Percentiles rank a stretch among this genome's conserved stretches.
Evolutionary conservation across 768 basidiomycete genomes (phyloP).

Genomic region (Xanthoconium stramineum): DNA sequence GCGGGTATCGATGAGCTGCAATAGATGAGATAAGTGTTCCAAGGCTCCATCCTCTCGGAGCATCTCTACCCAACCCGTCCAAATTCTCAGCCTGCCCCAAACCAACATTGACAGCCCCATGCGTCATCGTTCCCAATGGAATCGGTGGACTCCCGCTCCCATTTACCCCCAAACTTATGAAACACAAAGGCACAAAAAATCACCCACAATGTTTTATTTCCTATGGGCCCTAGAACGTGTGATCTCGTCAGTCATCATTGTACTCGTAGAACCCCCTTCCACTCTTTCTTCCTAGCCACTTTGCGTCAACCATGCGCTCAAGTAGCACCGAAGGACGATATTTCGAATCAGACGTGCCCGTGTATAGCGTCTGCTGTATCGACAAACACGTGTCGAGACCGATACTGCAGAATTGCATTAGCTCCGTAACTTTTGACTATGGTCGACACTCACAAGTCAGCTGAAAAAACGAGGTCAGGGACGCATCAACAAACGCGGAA

Average conservation of each 20-base stretch:
- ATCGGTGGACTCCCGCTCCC: neutral
- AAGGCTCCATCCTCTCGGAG: neutral
- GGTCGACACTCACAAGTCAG: slow-evolving; percentile 29
- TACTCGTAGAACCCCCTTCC: slow-evolving; percentile 97
- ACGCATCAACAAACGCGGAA: neutral
- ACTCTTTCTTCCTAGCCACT: slow-evolving; percentile 89
- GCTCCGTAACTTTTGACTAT: neutral
- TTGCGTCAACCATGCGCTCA: slow-evolving; percentile 95
- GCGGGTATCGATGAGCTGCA: neutral
- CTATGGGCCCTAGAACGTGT: neutral
- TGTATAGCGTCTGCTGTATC: slow-evolving; percentile 87
- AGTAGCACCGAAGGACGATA: slow-evolving; percentile 89
- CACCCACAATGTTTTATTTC: neutral
- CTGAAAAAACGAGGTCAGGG: slow-evolving; percentile 16
- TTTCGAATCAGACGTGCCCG: slow-evolving; percentile 89
- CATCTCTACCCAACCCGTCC: neutral
- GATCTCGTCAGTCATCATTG: slow-evolving; percentile 15
- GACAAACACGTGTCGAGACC: slow-evolving; percentile 97
- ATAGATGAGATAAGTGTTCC: neutral
- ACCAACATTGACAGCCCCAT: neutral
- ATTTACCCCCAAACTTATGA: neutral
- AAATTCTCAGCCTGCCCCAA: neutral
- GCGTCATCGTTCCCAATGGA: neutral
- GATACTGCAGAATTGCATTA: slow-evolving; percentile 50
- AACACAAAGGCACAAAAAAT: neutral